A percentile compares a stretch with the other conserved stretches of the same genome.
Evolutionary conservation across 306 rosid genomes (phyloP).

Genomic region (Quercus rubra): DNA sequence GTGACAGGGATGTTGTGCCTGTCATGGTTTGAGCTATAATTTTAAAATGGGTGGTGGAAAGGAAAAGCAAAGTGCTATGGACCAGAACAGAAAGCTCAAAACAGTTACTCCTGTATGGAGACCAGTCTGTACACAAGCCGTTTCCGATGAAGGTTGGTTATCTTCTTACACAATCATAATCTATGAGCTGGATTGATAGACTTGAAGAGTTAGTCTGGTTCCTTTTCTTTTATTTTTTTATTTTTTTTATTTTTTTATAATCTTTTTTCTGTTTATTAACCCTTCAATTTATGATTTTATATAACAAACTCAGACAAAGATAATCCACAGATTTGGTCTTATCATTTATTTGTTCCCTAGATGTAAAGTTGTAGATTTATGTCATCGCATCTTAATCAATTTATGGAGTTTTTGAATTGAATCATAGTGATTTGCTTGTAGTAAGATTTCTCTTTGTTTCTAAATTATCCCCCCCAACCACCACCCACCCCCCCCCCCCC

Average conservation of each 20-base stretch:
- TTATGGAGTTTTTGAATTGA: not conserved
- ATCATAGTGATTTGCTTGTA: not conserved
- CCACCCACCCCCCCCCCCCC: too few relatives aligned
- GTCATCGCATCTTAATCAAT: not conserved
- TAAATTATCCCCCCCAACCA: not conserved
- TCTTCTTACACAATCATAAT: not conserved
- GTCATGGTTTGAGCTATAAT: constrained; percentile 40
- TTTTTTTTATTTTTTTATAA: too few relatives aligned
- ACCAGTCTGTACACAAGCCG: constrained; percentile 52
- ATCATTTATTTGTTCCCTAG: not conserved
- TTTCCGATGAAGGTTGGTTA: constrained; percentile 54
- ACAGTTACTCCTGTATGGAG: constrained; percentile 44
- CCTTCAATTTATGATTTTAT: not conserved
- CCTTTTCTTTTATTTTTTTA: not conserved
- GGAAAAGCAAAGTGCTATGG: constrained; percentile 31
- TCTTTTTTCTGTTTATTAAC: not conserved
- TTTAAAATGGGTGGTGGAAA: constrained; percentile 48
- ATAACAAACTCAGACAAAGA: not conserved
- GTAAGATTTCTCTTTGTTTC: not conserved
- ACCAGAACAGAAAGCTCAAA: constrained; percentile 34
- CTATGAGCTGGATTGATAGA: not conserved
- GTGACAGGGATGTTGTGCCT: constrained; percentile 34
- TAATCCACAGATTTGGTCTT: not conserved
- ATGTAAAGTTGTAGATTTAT: not conserved
- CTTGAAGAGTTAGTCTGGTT: not conserved